Conservation (phyloP, 2,329 filamentous ascomycete species). For the Waltergamsia citrina region DNA sequence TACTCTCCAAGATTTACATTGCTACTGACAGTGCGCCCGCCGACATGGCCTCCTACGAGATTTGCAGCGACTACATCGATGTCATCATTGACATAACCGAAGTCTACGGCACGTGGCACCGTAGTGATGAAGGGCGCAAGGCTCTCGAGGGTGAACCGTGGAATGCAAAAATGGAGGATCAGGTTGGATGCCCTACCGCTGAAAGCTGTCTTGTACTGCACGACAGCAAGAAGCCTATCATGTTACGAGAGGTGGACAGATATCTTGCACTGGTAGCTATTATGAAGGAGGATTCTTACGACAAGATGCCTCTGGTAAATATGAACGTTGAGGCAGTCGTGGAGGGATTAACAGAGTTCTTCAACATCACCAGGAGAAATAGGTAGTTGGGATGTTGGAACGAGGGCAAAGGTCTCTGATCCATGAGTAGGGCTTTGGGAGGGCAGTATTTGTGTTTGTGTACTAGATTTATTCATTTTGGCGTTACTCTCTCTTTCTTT, state of each 20-base stretch:
- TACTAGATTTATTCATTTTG: too few species aligned
- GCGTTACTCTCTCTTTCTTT: too few species aligned
- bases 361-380: conserved; percentile 57
- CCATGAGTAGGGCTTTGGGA: too few species aligned
- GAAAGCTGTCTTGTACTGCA: conserved; percentile 61
- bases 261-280: conserved; percentile 78
- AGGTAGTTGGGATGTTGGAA: too few species aligned
- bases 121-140: conserved; percentile 43
- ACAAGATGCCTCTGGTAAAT: conserved; percentile 76
- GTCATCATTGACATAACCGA: conserved; percentile 96
- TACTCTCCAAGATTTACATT: conserved; percentile 97
- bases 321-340: conserved; percentile 82
- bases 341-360: conserved; percentile 69
- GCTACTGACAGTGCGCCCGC: conserved; percentile 89
- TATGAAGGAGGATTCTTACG: conserved; percentile 77
- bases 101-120: conserved; percentile 73
- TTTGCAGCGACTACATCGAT: conserved; percentile 97
- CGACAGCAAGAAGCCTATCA: conserved; percentile 53
- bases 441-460: too few species aligned
- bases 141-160: conserved; percentile 50
- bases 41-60: conserved; percentile 94
- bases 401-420: too few species aligned
- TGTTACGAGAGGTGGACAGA: conserved; percentile 60
- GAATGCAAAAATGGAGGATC: conserved; percentile 53
- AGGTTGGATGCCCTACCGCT: conserved; percentile 55